phyloP scores from a whole-genome alignment of 2,329 filamentous ascomycete genomes.

The Tympanopsis confertula region DNA sequence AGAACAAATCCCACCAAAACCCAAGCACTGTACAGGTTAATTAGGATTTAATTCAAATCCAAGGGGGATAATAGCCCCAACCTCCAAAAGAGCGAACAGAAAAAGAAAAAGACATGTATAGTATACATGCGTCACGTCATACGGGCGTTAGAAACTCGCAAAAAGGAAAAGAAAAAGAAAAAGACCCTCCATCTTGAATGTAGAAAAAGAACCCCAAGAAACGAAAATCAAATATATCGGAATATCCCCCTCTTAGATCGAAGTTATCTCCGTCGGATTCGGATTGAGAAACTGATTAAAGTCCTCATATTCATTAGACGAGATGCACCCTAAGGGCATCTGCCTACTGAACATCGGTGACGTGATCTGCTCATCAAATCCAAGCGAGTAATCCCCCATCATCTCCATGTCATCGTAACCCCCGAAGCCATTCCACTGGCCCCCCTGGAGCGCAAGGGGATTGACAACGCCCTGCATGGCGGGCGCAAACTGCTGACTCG shows the following conservation, averaged over 20 bases:
- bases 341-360: slow-evolving; percentile 22
- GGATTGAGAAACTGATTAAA: slow-evolving; percentile 25
- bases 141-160: slow-evolving; percentile 11
- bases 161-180: slow-evolving; percentile 3
- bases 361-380: slow-evolving; percentile 17
- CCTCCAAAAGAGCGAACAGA: slow-evolving; percentile 2
- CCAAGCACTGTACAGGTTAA: not conserved
- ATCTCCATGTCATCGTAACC: slow-evolving; percentile 19
- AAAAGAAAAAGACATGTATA: slow-evolving; percentile 13
- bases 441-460: slow-evolving; percentile 18
- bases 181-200: too few relatives aligned
- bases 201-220: not conserved
- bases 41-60: too few relatives aligned
- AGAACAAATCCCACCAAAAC: too few relatives aligned
- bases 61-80: slow-evolving; percentile 3
- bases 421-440: slow-evolving; percentile 15
- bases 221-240: not conserved
- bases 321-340: slow-evolving; percentile 19
- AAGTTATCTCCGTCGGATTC: slow-evolving; percentile 21
- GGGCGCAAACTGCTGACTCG: slow-evolving; percentile 4
- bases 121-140: slow-evolving; percentile 19
- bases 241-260: slow-evolving; percentile 11
- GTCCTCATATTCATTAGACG: slow-evolving; percentile 20
- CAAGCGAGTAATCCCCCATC: slow-evolving; percentile 16
- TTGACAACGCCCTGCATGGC: slow-evolving; percentile 21